A percentile compares a stretch with the other conserved stretches of the same genome.
phyloP scores from a whole-genome alignment of 257 asterid genomes.

The Nicotiana obtusifolia region DNA sequence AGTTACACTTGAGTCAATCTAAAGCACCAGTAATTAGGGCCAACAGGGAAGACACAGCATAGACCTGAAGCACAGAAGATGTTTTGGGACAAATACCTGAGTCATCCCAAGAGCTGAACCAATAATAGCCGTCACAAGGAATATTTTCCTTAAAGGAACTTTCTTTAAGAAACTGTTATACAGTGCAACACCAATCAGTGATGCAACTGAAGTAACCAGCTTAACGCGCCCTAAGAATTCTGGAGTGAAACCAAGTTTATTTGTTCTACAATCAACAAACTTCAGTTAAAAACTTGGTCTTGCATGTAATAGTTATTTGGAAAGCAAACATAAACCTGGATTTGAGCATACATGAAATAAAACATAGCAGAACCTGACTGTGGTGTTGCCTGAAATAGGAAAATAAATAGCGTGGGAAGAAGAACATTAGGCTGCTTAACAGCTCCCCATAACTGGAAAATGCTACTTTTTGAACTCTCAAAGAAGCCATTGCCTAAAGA shows the following conservation, averaged over 20 bases:
- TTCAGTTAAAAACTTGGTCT: background rate
- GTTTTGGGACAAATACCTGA: slow-evolving; percentile 44
- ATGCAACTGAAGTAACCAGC: slow-evolving; percentile 85
- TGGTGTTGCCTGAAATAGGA: slow-evolving; percentile 95
- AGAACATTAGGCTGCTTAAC: slow-evolving; percentile 73
- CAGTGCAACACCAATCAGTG: slow-evolving; percentile 84
- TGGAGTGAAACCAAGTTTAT: slow-evolving; percentile 82
- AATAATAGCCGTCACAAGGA: slow-evolving; percentile 56
- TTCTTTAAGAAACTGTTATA: slow-evolving; percentile 80
- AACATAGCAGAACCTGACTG: slow-evolving; percentile 97
- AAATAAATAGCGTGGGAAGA: slow-evolving; percentile 83
- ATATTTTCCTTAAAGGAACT: slow-evolving; percentile 76
- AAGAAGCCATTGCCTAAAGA: slow-evolving; percentile 37
- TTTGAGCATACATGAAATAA: slow-evolving; percentile 78
- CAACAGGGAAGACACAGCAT: background rate
- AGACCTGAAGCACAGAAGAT: background rate
- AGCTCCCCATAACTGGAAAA: slow-evolving; percentile 62
- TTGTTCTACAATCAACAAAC: slow-evolving; percentile 50
- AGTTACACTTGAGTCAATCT: background rate
- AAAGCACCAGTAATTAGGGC: background rate
- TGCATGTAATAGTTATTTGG: background rate
- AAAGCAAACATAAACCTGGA: background rate
- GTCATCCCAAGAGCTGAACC: slow-evolving; percentile 89
- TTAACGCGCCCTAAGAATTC: slow-evolving; percentile 97
- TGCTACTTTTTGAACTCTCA: slow-evolving; percentile 44